phyloP scores from a whole-genome alignment of 768 basidiomycete genomes.

The Pholiota microspora region DNA sequence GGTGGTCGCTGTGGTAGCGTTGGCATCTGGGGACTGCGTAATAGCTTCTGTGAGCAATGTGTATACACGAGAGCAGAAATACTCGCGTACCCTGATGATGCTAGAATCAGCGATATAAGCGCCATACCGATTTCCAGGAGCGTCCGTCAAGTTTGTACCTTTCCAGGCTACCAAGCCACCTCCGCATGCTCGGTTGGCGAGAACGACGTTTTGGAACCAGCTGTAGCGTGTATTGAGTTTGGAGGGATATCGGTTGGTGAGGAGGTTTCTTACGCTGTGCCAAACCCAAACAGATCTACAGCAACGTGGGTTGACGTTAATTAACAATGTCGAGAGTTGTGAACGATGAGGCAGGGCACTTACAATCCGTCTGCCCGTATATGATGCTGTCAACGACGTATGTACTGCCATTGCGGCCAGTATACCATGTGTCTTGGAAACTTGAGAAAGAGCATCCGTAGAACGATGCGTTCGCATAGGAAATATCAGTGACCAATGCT shows the following conservation, averaged over 20 bases:
- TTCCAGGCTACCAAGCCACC: constrained; percentile 68
- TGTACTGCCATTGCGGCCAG: constrained; percentile 55
- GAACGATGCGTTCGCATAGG: constrained; percentile 66
- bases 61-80: neutral
- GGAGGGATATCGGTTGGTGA: neutral
- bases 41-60: neutral
- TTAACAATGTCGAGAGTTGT: too few relatives aligned
- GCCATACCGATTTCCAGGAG: constrained; percentile 50
- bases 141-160: constrained; percentile 52
- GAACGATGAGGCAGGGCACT: constrained; percentile 14
- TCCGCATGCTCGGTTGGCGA: constrained; percentile 64
- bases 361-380: constrained; percentile 65
- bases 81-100: constrained; percentile 48
- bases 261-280: constrained; percentile 44
- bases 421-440: constrained; percentile 68
- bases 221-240: constrained; percentile 24
- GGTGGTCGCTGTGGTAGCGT: constrained; percentile 41
- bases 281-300: constrained; percentile 58
- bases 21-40: constrained; percentile 56
- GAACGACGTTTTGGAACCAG: constrained; percentile 57
- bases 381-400: constrained; percentile 63
- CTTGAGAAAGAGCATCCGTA: constrained; percentile 61
- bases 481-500: constrained; percentile 60
- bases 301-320: neutral
- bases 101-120: constrained; percentile 54